These are phyloP conservation scores for Chiua virens DNA, from an alignment of 768 basidiomycete species.

Conservation along the genomic window DNA sequence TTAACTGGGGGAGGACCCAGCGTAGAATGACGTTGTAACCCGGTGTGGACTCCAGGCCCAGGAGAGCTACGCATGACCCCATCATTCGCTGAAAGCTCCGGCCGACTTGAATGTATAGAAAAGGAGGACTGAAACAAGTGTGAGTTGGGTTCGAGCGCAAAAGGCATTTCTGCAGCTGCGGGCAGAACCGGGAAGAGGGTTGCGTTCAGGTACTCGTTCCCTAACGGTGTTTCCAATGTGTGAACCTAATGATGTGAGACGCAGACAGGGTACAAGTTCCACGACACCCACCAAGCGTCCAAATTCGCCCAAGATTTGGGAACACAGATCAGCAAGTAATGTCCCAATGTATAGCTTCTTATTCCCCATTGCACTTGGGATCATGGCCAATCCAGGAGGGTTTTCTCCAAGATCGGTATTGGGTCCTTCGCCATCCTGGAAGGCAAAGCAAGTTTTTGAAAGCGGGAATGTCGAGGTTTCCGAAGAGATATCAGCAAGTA, in stretches of 20 bases:
- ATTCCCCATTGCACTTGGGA: slow-evolving; percentile 85
- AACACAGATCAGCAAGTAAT: slow-evolving; percentile 84
- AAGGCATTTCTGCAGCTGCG: slow-evolving; percentile 58
- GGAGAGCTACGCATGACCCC: slow-evolving; percentile 54
- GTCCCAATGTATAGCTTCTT: slow-evolving; percentile 87
- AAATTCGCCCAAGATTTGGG: slow-evolving; percentile 83
- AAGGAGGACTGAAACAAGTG: slow-evolving; percentile 45
- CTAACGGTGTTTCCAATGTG: slow-evolving; percentile 76
- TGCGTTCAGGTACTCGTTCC: slow-evolving; percentile 83
- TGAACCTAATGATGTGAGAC: slow-evolving; percentile 53
- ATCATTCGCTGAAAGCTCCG: slow-evolving; percentile 46
- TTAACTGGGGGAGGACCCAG: slow-evolving; percentile 44
- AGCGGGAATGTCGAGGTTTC: slow-evolving; percentile 70
- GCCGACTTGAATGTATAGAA: slow-evolving; percentile 52
- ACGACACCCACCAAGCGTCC: slow-evolving; percentile 69
- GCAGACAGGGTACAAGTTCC: not conserved
- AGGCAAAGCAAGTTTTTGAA: slow-evolving; percentile 81
- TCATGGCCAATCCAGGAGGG: slow-evolving; percentile 66
- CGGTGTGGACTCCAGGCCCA: slow-evolving; percentile 32
- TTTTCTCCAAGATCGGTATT: slow-evolving; percentile 56
- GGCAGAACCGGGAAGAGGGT: slow-evolving; percentile 64
- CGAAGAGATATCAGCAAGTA: slow-evolving; percentile 66
- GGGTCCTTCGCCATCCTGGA: slow-evolving; percentile 61
- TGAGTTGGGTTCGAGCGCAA: slow-evolving; percentile 47
- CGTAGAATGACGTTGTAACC: slow-evolving; percentile 49